Conservation (phyloP, 176 grass and related monocot species). For the Ensete glaucum region DNA sequence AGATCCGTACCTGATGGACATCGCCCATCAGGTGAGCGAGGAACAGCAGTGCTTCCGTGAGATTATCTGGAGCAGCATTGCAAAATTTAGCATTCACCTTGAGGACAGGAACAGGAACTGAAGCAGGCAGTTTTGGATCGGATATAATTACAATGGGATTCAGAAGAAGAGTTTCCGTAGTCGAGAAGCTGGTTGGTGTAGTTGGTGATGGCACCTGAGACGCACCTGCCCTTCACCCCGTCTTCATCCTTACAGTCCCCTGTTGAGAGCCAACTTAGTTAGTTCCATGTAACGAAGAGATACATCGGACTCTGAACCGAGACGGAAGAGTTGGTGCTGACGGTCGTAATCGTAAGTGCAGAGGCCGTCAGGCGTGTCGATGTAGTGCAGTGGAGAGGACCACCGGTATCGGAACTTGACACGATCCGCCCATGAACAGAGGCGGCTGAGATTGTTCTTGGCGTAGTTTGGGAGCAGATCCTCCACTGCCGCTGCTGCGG, state of each 20-base stretch:
- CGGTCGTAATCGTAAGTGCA: slow-evolving; percentile 52
- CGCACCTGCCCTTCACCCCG: slow-evolving; percentile 37
- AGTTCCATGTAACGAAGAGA: background rate
- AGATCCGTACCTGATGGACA: slow-evolving; percentile 42
- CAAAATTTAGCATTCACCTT: too few species aligned
- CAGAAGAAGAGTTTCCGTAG: slow-evolving; percentile 20
- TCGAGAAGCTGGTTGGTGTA: slow-evolving; percentile 56
- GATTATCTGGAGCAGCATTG: slow-evolving; percentile 32
- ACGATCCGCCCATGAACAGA: slow-evolving; percentile 51
- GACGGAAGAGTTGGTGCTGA: slow-evolving; percentile 1
- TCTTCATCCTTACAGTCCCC: slow-evolving; percentile 59
- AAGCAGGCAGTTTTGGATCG: too few species aligned
- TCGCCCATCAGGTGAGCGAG: slow-evolving; percentile 62
- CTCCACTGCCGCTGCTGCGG: slow-evolving; percentile 34
- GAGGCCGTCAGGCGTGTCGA: slow-evolving; percentile 40
- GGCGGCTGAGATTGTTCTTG: slow-evolving; percentile 34
- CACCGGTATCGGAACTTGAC: slow-evolving; percentile 39
- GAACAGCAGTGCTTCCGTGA: slow-evolving; percentile 60
- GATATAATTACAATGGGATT: slow-evolving; percentile 25
- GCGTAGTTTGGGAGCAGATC: slow-evolving; percentile 50
- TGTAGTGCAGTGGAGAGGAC: slow-evolving; percentile 51
- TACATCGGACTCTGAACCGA: background rate
- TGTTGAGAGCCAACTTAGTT: background rate
- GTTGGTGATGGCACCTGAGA: slow-evolving; percentile 65
- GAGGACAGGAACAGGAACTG: too few species aligned